phyloP scores from a whole-genome alignment of 2,329 filamentous ascomycete species.

The Diaporthe vaccinii region DNA sequence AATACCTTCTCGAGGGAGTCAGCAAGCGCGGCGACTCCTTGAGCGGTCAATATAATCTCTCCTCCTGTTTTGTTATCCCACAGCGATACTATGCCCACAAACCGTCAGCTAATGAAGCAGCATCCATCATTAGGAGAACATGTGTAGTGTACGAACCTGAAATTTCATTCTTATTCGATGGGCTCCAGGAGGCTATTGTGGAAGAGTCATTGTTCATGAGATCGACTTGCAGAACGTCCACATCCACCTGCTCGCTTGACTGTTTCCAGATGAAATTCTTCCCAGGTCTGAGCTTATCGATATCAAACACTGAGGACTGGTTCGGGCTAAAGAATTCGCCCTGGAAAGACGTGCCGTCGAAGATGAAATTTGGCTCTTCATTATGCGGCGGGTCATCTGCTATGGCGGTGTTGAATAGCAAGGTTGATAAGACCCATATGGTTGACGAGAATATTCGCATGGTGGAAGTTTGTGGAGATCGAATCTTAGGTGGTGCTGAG shows the following conservation, averaged over 20 bases:
- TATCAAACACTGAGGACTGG: not conserved
- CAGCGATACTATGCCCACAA: not conserved
- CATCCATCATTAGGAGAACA: not conserved
- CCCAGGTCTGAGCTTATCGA: rapidly evolving
- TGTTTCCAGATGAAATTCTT: not conserved
- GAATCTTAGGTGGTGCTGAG: not conserved
- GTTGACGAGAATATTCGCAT: constrained; percentile 11
- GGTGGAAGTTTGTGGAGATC: not conserved
- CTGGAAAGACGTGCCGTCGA: not conserved
- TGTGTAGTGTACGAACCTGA: not conserved
- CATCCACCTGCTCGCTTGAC: rapidly evolving
- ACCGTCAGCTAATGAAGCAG: not conserved
- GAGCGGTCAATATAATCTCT: not conserved
- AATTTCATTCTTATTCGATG: not conserved
- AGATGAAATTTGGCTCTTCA: not conserved
- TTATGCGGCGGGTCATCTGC: not conserved
- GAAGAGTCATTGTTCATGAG: not conserved
- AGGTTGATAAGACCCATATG: not conserved
- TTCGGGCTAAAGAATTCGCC: rapidly evolving
- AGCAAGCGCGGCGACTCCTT: not conserved
- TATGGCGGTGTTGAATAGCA: not conserved
- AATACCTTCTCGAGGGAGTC: not conserved
- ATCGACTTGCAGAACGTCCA: not conserved
- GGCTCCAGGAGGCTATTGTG: not conserved
- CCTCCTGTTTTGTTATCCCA: not conserved